Percentiles rank a stretch among this genome's conserved stretches.
Evolutionary conservation across 768 basidiomycete genomes (phyloP).

Genomic region (Pleurotus tuber-regium): DNA sequence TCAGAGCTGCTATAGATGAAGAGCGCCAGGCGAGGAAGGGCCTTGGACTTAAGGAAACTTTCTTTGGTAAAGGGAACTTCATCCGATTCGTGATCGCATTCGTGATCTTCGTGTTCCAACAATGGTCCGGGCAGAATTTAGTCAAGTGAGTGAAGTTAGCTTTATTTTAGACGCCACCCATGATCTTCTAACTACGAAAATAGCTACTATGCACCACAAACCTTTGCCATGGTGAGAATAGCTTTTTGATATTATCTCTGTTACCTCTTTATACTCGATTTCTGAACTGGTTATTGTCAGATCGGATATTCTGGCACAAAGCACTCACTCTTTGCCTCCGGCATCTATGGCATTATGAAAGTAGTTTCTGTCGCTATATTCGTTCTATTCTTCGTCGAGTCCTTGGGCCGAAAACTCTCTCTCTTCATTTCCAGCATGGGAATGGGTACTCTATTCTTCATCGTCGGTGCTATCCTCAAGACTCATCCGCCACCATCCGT

Average conservation of each 20-base stretch:
- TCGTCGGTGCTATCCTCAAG: conserved; percentile 85
- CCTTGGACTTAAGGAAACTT: conserved; percentile 65
- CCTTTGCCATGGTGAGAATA: too few species aligned
- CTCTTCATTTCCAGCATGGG: conserved; percentile 72
- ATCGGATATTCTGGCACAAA: conserved; percentile 63
- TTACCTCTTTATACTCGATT: conserved; percentile 4
- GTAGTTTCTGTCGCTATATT: conserved; percentile 66
- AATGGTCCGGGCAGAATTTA: conserved; percentile 84
- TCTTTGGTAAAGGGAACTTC: conserved; percentile 79
- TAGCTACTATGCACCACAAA: conserved; percentile 72
- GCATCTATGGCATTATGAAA: conserved; percentile 69
- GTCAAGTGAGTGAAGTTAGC: conserved; percentile 44
- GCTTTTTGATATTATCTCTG: conserved; percentile 44
- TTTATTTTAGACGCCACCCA: background rate
- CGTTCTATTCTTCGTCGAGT: conserved; percentile 66
- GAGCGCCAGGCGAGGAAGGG: conserved; percentile 50
- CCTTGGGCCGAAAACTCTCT: conserved; percentile 65
- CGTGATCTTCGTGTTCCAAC: conserved; percentile 75
- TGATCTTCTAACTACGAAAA: too few species aligned
- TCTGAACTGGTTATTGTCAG: conserved; percentile 29
- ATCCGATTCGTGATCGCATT: conserved; percentile 82
- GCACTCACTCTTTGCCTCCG: conserved; percentile 67
- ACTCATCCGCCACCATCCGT: conserved; percentile 58
- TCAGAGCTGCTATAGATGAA: conserved; percentile 28
- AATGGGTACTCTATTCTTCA: conserved; percentile 80